Evolutionary conservation across 2,329 filamentous ascomycete genomes (phyloP).

Genomic region (Coniochaeta sp.): DNA sequence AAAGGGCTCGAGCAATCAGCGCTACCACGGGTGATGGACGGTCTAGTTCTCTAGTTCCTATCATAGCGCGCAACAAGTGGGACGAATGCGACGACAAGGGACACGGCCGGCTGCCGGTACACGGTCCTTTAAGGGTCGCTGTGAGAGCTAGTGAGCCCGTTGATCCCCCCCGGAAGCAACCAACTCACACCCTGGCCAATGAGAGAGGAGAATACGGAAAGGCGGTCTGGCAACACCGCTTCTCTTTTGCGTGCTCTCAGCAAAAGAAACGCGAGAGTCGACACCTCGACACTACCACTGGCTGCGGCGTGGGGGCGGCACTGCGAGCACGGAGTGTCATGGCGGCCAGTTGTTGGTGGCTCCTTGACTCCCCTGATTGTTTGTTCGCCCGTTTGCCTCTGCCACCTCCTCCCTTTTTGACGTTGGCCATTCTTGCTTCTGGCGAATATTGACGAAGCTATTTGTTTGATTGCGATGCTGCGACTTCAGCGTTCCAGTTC

Average conservation of each 20-base stretch:
- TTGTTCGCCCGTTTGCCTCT: background rate
- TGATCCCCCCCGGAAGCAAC: background rate
- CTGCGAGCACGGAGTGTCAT: conserved; percentile 3
- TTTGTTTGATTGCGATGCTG: background rate
- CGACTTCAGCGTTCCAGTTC: background rate
- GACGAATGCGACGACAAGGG: background rate
- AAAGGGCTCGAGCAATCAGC: background rate
- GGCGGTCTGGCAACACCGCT: background rate
- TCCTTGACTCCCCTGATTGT: background rate
- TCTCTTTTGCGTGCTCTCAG: background rate
- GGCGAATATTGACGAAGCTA: no score
- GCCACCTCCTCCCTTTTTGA: background rate
- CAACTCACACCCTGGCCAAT: background rate
- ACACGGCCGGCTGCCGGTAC: background rate
- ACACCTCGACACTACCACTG: background rate
- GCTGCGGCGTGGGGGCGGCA: background rate
- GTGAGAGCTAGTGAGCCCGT: no score
- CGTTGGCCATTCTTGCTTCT: no score
- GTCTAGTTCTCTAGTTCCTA: background rate
- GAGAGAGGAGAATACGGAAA: background rate
- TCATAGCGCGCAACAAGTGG: background rate
- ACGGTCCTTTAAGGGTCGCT: no score
- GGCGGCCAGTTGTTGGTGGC: background rate
- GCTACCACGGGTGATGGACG: background rate
- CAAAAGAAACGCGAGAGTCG: background rate